These are phyloP conservation scores for Nicotiana benthamiana DNA, from an alignment of 257 asterid species.

Conservation along the genomic window DNA sequence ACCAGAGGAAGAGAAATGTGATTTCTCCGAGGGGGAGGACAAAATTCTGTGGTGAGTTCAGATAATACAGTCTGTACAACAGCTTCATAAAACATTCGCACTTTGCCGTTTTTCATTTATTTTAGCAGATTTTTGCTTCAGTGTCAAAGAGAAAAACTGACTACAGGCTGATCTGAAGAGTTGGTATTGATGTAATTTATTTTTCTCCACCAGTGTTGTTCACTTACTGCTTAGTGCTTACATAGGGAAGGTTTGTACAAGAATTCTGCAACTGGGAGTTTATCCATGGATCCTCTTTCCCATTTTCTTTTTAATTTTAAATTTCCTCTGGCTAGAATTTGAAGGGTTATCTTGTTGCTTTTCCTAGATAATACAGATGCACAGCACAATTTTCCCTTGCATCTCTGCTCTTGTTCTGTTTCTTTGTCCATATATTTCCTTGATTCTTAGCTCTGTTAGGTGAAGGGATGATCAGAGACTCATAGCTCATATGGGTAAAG, in stretches of 20 bases:
- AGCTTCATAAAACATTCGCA: neutral
- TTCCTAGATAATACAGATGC: neutral
- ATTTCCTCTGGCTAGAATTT: neutral
- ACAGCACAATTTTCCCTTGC: neutral
- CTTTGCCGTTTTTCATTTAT: neutral
- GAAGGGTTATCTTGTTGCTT: neutral
- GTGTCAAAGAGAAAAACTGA: neutral
- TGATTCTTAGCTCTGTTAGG: neutral
- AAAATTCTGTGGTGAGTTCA: conserved; percentile 52
- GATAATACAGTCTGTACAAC: neutral
- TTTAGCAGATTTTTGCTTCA: neutral
- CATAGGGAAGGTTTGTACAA: neutral
- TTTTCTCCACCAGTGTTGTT: neutral
- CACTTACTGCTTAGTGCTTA: neutral
- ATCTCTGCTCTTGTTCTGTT: neutral
- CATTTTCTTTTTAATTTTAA: neutral
- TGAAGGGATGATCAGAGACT: neutral
- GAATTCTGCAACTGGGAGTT: neutral
- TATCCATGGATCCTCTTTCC: neutral
- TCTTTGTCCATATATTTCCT: neutral
- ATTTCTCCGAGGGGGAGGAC: conserved; percentile 80
- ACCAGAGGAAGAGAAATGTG: conserved; percentile 55
- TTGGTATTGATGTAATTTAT: neutral
- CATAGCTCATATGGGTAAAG: neutral
- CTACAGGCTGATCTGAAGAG: neutral